Conservation (phyloP, 2,329 filamentous ascomycete genomes). For the Fusarium globosum region DNA sequence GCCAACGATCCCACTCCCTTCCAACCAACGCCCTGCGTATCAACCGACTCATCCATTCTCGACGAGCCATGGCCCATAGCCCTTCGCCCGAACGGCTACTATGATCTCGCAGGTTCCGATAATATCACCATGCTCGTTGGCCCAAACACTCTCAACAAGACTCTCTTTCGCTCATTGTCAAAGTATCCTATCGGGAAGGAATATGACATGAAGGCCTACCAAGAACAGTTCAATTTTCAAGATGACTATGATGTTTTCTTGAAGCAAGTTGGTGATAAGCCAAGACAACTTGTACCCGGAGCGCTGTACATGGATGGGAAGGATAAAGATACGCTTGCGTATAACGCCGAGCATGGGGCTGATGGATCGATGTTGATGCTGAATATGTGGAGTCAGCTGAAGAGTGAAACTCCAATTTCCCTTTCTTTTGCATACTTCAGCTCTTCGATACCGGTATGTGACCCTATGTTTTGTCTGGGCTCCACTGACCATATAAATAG, state of each 20-base stretch:
- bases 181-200: neutral
- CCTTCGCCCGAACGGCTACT: neutral
- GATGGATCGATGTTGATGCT: neutral
- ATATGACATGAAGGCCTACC: neutral
- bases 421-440: neutral
- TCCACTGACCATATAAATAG: neutral
- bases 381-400: constrained; percentile 1
- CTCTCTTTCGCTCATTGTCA: neutral
- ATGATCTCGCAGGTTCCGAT: neutral
- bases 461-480: rapidly evolving
- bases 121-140: neutral
- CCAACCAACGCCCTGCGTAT: neutral
- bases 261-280: neutral
- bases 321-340: neutral
- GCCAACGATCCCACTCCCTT: neutral
- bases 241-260: neutral
- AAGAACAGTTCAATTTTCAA: neutral
- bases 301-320: neutral
- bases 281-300: neutral
- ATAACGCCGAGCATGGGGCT: neutral
- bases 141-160: neutral
- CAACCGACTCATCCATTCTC: neutral
- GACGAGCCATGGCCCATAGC: neutral
- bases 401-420: neutral
- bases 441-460: neutral